Evolutionary conservation across 441 rosid species (phyloP).

Genomic region (Kokia cookei): DNA sequence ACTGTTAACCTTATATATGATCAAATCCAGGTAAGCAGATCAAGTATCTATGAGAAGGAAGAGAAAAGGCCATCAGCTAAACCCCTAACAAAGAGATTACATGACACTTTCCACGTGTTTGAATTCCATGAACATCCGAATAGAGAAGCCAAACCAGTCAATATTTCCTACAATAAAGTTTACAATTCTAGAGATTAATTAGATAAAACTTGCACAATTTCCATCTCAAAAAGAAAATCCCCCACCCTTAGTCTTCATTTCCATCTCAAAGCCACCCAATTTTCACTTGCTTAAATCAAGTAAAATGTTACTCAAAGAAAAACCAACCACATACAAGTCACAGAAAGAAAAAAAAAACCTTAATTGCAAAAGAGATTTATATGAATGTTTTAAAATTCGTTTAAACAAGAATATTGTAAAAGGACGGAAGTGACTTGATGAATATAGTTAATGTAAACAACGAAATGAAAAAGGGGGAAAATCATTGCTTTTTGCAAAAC

Average conservation of each 20-base stretch:
- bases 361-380: neutral
- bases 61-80: neutral
- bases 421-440: neutral
- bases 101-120: neutral
- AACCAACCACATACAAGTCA: neutral
- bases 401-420: neutral
- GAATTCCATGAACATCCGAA: neutral
- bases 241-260: neutral
- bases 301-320: neutral
- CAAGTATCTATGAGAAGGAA: neutral
- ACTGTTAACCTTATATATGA: conserved; percentile 1
- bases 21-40: conserved; percentile 6
- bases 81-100: neutral
- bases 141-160: neutral
- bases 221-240: neutral
- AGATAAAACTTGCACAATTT: neutral
- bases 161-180: neutral
- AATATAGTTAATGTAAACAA: neutral
- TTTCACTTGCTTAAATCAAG: neutral
- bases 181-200: neutral
- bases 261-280: neutral
- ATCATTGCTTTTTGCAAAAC: neutral
- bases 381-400: neutral
- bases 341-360: too few species aligned
- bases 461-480: neutral